phyloP scores from a whole-genome alignment of 176 grass and related monocot genomes.

The Raddia guianensis region DNA sequence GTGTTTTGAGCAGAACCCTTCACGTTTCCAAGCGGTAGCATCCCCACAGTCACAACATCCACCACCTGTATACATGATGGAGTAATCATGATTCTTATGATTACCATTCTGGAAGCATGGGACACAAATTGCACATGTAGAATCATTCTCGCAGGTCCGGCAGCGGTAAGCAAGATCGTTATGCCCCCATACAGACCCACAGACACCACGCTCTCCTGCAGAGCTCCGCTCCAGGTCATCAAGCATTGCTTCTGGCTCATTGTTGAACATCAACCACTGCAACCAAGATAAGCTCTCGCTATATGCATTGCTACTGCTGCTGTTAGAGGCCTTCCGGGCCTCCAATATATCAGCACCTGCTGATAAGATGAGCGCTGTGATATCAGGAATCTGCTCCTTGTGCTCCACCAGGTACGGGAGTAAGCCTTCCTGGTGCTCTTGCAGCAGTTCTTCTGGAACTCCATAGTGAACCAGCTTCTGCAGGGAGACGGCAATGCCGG shows the following conservation, averaged over 20 bases:
- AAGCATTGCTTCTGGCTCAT: conserved; percentile 55
- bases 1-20: conserved; percentile 93
- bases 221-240: conserved; percentile 51
- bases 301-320: conserved; percentile 34
- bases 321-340: background rate
- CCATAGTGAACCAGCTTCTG: conserved; percentile 84
- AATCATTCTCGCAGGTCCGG: conserved; percentile 85
- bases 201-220: conserved; percentile 70
- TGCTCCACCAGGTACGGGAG: conserved; percentile 49
- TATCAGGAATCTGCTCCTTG: conserved; percentile 30
- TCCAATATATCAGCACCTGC: conserved; percentile 45
- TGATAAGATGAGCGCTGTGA: conserved; percentile 58
- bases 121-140: conserved; percentile 91
- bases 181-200: conserved; percentile 80
- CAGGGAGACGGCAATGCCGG: background rate
- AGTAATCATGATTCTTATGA: conserved; percentile 94
- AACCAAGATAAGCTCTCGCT: conserved; percentile 68
- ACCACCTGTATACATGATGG: conserved; percentile 90
- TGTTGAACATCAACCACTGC: conserved; percentile 86
- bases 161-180: conserved; percentile 93
- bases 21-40: conserved; percentile 86
- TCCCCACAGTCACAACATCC: conserved; percentile 98
- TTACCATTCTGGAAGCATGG: conserved; percentile 90
- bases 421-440: conserved; percentile 50
- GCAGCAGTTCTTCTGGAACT: conserved; percentile 57